phyloP scores from a whole-genome alignment of 78 protist species.

The Chrysochromulina tobinii region DNA sequence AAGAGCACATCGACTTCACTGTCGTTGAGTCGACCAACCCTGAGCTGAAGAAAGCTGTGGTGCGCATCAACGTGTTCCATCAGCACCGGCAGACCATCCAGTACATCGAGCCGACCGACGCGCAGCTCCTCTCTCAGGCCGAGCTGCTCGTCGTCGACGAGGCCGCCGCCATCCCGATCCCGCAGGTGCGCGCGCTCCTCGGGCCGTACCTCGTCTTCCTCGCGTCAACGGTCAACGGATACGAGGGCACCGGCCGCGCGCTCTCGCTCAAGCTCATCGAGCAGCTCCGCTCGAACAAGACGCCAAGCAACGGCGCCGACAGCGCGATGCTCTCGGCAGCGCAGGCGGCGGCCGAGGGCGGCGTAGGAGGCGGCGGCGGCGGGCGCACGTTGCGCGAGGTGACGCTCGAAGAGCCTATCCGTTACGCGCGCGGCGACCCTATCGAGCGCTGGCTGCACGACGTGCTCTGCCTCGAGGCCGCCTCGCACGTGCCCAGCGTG shows the following conservation, averaged over 20 bases:
- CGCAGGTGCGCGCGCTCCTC: slow-evolving; percentile 82
- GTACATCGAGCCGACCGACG: slow-evolving; percentile 80
- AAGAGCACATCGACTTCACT: slow-evolving; percentile 89
- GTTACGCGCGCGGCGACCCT: slow-evolving; percentile 82
- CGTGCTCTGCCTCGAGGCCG: slow-evolving; percentile 93
- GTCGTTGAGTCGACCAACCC: slow-evolving; percentile 86
- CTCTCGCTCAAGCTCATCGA: slow-evolving; percentile 95
- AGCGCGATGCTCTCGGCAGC: background rate
- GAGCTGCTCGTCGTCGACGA: slow-evolving; percentile 97
- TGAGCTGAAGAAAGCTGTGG: slow-evolving; percentile 78
- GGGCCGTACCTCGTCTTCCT: slow-evolving; percentile 93
- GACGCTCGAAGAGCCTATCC: slow-evolving; percentile 92
- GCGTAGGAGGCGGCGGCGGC: background rate
- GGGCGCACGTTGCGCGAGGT: slow-evolving; percentile 78
- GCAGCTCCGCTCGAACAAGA: slow-evolving; percentile 69
- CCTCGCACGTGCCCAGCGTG: background rate
- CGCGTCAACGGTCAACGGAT: slow-evolving; percentile 78
- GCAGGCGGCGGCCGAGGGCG: background rate
- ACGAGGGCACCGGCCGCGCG: slow-evolving; percentile 99
- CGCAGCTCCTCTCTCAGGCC: slow-evolving; percentile 66
- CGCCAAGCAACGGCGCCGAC: slow-evolving; percentile 24
- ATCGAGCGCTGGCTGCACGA: slow-evolving; percentile 39
- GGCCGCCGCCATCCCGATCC: slow-evolving; percentile 99
- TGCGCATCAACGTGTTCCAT: slow-evolving; percentile 87
- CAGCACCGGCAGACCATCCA: slow-evolving; percentile 95